Evolutionary conservation across 2,329 filamentous ascomycete genomes (phyloP), one percentile per base, ranked within the genome.

Genomic region (Arthrobotrys pseudoclavata): DNA sequence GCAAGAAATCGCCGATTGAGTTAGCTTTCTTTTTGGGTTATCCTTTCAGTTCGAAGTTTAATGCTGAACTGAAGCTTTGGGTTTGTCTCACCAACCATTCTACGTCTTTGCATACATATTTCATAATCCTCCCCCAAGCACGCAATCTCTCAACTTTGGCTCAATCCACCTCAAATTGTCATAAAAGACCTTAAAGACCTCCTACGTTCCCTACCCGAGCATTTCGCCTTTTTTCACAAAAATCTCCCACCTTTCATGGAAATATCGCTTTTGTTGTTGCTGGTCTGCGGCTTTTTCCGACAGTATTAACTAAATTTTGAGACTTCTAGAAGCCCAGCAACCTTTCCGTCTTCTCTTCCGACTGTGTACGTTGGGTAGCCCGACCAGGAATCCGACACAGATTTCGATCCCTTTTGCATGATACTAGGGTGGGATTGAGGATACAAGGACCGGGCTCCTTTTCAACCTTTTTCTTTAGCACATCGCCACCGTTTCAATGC

Each of bases 61-160:
- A 76, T 71, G 48, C 55, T 68, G 67, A 77, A 77, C 62, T 68
- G 67, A 77, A 77, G 74, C 74, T 77, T 77, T 71, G 52, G 74
- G 74, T 77, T 77, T 71, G 74, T 77, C 74, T 77, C 74, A 77
- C 72, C 72, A 76, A 76, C 60, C 67, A 77, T 55, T 62, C 69
- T 24, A 57, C 62, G 55, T 70, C 64, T 53, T 76, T 70, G 63
- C 55, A 68, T 42, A 50, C 66, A 64, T 57, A 66, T 42, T 29
- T 57, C 52, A 7, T 29, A 24, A 34, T 60, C 29, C 18, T 15
- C 13, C 31, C 9, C 18, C 45, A 42, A 64, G 52, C 40, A 37
- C 10, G 10, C 26, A 68, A 31, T 77, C 45, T 61, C 15, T 61
- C 42, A 22, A 67, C 57, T 61, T 76, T 76, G 72, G 69, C 72